Conservation (phyloP, 2,329 filamentous ascomycete species). For the Paraconiothyrium sp. region DNA sequence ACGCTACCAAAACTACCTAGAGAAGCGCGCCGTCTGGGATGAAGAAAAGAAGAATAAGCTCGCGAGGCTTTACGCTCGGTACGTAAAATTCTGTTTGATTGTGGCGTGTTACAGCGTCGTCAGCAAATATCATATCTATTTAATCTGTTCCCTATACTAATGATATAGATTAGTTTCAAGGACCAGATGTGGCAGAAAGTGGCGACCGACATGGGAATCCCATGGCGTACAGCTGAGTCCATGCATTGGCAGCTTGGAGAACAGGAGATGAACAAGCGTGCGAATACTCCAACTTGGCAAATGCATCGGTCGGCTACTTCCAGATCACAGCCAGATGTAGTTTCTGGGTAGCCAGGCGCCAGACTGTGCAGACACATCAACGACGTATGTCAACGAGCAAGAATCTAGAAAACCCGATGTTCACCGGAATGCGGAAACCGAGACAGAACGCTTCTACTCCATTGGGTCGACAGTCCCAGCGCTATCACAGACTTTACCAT, state of each 20-base stretch:
- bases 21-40: constrained; percentile 92
- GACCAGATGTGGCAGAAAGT: constrained; percentile 97
- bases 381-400: no score
- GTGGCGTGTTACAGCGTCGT: no score
- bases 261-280: constrained; percentile 88
- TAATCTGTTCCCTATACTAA: constrained; percentile 31
- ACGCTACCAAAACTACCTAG: constrained; percentile 96
- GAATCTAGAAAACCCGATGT: no score
- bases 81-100: constrained; percentile 40
- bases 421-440: no score
- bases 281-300: constrained; percentile 89
- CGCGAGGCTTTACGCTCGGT: constrained; percentile 94
- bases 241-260: constrained; percentile 99
- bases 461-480: no score
- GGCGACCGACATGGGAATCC: constrained; percentile 91
- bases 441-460: no score
- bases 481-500: no score
- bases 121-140: no score
- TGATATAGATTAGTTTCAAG: constrained; percentile 75
- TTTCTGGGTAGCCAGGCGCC: no score
- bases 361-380: no score
- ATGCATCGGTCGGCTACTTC: no score
- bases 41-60: constrained; percentile 96
- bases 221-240: constrained; percentile 93
- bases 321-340: no score